Conservation (phyloP, 257 asterid species). For the Catharanthus roseus region DNA sequence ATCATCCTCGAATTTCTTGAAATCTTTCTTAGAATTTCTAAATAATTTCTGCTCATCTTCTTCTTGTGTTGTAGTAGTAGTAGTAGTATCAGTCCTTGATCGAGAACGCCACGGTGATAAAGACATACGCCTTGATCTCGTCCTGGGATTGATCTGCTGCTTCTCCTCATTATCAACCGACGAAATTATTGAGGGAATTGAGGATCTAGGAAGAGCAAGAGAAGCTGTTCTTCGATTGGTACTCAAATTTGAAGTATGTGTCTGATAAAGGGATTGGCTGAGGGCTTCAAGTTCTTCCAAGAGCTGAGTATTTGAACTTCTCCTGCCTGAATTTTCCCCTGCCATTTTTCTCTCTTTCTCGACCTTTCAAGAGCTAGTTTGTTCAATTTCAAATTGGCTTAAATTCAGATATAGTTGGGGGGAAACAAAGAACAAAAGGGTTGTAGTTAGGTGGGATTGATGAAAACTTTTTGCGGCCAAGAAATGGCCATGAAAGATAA, state of each 20-base stretch:
- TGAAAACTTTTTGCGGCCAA: constrained; percentile 24
- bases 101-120: constrained; percentile 76
- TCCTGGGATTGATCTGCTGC: constrained; percentile 45
- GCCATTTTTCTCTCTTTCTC: background rate
- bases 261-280: constrained; percentile 55
- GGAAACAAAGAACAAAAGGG: background rate
- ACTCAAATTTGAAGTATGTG: constrained; percentile 34
- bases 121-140: constrained; percentile 68
- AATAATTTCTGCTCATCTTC: constrained; percentile 17
- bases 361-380: no score
- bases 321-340: constrained; percentile 22
- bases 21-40: background rate
- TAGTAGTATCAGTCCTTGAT: constrained; percentile 27
- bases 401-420: background rate
- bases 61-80: no score
- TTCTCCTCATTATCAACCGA: constrained; percentile 20
- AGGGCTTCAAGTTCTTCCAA: constrained; percentile 78
- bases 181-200: constrained; percentile 39
- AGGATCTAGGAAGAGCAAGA: constrained; percentile 56
- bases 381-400: background rate
- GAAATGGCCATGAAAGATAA: constrained; percentile 26
- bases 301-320: constrained; percentile 57
- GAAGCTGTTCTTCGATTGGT: constrained; percentile 63
- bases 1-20: constrained; percentile 35
- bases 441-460: constrained; percentile 1